Base-by-base conservation (phyloP, 179 eudicot species). In the Beta lomatogona region DNA sequence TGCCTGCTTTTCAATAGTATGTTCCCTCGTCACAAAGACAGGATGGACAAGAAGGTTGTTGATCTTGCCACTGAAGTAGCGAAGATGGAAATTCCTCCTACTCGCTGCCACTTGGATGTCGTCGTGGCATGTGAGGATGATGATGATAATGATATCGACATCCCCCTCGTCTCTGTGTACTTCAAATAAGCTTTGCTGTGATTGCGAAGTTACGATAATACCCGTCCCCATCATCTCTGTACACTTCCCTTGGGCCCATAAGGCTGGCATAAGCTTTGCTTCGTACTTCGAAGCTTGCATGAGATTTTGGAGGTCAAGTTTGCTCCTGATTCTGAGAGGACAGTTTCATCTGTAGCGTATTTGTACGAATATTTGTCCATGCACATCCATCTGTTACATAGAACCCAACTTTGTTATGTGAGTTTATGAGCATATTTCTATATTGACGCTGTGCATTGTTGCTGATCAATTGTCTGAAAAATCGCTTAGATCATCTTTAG, bases 71-170 rank as follows among this genome's bases (percentile, higher is more conserved):
- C 84, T 90, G 98, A 93, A 2, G 90, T 95, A 64, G 98, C 97
- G 0, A 95, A 92, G 84, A 16, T 89, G 73, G 97, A 95, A 74
- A 80, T 93, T 21, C 98, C 97, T 14, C 83, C 90, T 0, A 90
- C 93, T 58, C 90, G 95, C 25, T 86, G 90, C 21, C 97, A 95
- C 77, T 69, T 95, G 80, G 98, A 95, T 87, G 87, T 93, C 3
- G 95, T 92, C 6, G 95, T 93, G 74, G 97, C 95, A 0, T 93
- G 98, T 77, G 97, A 93, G 88, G 98, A 95, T 63, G 98, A 92
- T 3, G 92, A 93, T 11, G 98, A 87, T 68, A 89, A 89, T 73
- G 97, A 95, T 71, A 69, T 94, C 1, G 97, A 95, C 85, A 89
- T 93, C 71, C 98, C 98, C 15, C 92, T 86, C 53, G 79, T 95